Conservation (phyloP, 208 protist species). For the Leishmania martiniquensis region DNA sequence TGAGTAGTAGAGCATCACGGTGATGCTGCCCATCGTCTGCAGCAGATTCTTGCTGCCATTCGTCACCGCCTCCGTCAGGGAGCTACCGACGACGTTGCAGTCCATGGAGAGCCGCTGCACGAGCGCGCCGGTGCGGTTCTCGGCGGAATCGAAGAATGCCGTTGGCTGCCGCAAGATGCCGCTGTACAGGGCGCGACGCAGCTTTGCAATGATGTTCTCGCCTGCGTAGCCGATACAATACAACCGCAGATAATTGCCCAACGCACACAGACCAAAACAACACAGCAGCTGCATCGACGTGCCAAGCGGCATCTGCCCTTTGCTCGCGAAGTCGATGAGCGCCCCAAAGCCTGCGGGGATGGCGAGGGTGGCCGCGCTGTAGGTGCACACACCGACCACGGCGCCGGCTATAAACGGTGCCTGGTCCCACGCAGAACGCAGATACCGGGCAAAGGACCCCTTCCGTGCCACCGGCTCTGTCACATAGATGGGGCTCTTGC, state of each 20-base stretch:
- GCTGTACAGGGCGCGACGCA: conserved; percentile 67
- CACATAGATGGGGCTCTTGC: conserved; percentile 55
- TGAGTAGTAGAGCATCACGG: conserved; percentile 91
- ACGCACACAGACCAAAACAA: conserved; percentile 68
- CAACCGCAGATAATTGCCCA: conserved; percentile 75
- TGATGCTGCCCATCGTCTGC: conserved; percentile 79
- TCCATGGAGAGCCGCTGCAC: conserved; percentile 89
- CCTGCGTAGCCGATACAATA: conserved; percentile 79
- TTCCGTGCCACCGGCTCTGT: conserved; percentile 58
- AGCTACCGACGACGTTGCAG: conserved; percentile 85
- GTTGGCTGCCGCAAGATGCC: conserved; percentile 68
- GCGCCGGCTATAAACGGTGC: conserved; percentile 64
- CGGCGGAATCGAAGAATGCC: conserved; percentile 81
- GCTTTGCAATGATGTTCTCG: conserved; percentile 75
- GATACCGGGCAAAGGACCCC: conserved; percentile 70
- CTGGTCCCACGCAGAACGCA: conserved; percentile 54
- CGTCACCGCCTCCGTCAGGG: conserved; percentile 81
- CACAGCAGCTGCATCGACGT: conserved; percentile 80
- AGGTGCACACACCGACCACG: conserved; percentile 66
- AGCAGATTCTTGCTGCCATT: conserved; percentile 83
- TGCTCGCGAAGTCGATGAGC: conserved; percentile 85
- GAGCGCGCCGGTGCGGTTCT: conserved; percentile 77
- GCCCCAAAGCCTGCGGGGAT: conserved; percentile 83
- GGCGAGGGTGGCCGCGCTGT: conserved; percentile 81
- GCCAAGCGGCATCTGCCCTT: conserved; percentile 76